phyloP scores from a whole-genome alignment of 2,329 filamentous ascomycete species.

The Fusarium robinianum region DNA sequence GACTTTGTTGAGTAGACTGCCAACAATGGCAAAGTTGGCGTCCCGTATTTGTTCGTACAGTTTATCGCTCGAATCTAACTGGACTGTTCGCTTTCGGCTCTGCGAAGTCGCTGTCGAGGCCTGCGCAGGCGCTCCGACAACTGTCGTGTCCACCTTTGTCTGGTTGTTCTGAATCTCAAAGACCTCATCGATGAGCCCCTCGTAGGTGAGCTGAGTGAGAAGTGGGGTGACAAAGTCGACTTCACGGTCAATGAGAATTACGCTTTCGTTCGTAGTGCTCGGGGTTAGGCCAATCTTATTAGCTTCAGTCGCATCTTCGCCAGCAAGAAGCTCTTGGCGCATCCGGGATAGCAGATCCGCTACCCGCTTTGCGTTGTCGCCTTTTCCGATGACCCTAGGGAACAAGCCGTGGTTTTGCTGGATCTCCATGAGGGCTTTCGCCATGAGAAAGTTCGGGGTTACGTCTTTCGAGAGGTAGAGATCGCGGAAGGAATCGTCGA shows the following conservation, averaged over 20 bases:
- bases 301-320: constrained; percentile 70
- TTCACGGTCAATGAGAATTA: constrained; percentile 94
- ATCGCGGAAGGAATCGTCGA: constrained; percentile 85
- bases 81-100: constrained; percentile 81
- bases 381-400: constrained; percentile 92
- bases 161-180: constrained; percentile 93
- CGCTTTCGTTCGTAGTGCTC: constrained; percentile 83
- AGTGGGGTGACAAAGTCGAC: constrained; percentile 91
- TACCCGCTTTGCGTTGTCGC: constrained; percentile 87
- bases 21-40: constrained; percentile 94
- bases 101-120: constrained; percentile 60
- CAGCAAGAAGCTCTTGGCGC: constrained; percentile 84
- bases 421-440: constrained; percentile 90
- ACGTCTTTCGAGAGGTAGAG: constrained; percentile 90
- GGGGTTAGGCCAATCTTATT: constrained; percentile 73
- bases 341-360: constrained; percentile 87
- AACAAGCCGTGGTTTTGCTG: constrained; percentile 93
- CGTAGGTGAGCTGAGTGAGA: constrained; percentile 94
- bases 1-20: constrained; percentile 84
- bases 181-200: constrained; percentile 91
- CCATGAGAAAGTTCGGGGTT: constrained; percentile 85
- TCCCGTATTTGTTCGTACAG: constrained; percentile 87
- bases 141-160: constrained; percentile 86
- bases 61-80: constrained; percentile 86
- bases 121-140: constrained; percentile 76